Evolutionary conservation across 176 grass and related monocot species (phyloP).

Genomic region (Triticum turgidum): DNA sequence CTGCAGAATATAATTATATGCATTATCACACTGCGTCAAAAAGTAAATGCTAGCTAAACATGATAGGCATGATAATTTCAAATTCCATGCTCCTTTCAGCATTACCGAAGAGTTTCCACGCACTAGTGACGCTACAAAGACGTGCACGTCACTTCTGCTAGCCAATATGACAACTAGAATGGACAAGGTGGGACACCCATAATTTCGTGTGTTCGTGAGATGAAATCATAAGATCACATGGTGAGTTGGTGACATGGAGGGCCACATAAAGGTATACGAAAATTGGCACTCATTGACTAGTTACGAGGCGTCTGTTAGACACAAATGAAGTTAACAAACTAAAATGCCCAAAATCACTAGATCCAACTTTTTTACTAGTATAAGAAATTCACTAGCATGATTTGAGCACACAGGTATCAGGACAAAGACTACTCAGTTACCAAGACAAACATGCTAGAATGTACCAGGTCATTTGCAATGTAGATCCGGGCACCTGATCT

Average conservation of each 20-base stretch:
- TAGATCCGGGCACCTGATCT: background rate
- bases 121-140: background rate
- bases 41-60: background rate
- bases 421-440: conserved; percentile 5
- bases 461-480: conserved; percentile 11
- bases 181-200: conserved; percentile 3
- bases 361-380: background rate
- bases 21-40: background rate
- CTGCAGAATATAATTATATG: background rate
- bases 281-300: background rate
- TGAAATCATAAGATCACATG: conserved; percentile 32
- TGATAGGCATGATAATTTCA: conserved; percentile 10
- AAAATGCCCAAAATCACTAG: background rate
- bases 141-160: conserved; percentile 10
- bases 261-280: background rate
- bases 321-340: conserved; percentile 10
- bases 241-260: background rate
- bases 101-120: background rate
- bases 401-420: conserved; percentile 7
- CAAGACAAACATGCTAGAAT: conserved; percentile 21
- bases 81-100: conserved; percentile 1
- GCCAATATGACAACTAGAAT: conserved; percentile 22
- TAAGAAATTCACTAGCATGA: conserved; percentile 6
- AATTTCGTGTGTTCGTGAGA: background rate
- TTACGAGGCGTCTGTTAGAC: background rate